Evolutionary conservation across 345 rosid species (phyloP), one percentile per base, ranked within the genome.

Genomic region (Sonneratia caseolaris): DNA sequence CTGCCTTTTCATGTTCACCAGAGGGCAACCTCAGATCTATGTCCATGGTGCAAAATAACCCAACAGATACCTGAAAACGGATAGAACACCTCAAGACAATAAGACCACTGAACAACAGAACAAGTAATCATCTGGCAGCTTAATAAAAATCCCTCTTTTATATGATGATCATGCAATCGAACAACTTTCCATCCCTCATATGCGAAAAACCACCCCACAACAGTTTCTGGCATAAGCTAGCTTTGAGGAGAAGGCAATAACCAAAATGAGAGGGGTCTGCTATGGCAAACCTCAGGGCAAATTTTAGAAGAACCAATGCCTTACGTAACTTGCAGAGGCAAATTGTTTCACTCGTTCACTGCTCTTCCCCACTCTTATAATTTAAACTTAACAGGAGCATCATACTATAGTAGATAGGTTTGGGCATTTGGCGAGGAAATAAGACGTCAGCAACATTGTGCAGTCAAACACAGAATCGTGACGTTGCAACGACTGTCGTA

Each of bases 1-100:
- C 85, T 72, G 79, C 87, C 77, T 78, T 86, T 27, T 81, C 85
- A 73, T 79, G 83, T 43, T 81, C 90, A 61, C 86, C 90, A 27
- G 90, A 84, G 71, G 90, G 90, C 68, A 86, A 73, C 77, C 90
- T 79, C 22, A 86, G 87, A 76, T 86, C 86, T 64, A 86, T 84
- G 72, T 86, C 88, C 90, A 86, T 86, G 78, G 40, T 40, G n/a
- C 10, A 16, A 69, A 65, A 47, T 0, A 38, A 69, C 48, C 19
- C 15, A 14, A 22, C 21, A 4, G 12, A 56, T 36, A 62, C 65
- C 77, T 74, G 72, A 22, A 69, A 42, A 47, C 11, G 40, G 47
- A 53, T 19, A 24, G 37, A 70, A 18, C 55, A 35, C 40, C 7
- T 21, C 51, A 16, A 9, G 51, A 40, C 21, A 38, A 40, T 38